phyloP scores from a whole-genome alignment of 345 rosid genomes.

The Moricandia arvensis region DNA sequence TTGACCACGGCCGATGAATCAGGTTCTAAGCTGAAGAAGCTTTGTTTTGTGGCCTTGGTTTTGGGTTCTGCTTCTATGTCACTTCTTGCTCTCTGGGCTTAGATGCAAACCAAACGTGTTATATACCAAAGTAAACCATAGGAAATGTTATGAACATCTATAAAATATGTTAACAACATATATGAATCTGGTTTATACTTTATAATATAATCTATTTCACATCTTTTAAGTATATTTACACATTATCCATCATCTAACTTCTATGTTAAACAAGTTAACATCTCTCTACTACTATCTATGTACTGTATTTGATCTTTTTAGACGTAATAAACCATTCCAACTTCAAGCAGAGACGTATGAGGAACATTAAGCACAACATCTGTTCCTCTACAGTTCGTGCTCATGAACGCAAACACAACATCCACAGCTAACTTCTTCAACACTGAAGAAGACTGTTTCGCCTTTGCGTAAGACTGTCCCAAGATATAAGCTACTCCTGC shows the following conservation, averaged over 20 bases:
- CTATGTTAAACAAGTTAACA: constrained; percentile 15
- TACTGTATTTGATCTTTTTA: constrained; percentile 30
- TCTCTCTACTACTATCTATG: background rate
- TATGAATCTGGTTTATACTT: background rate
- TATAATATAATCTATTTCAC: constrained; percentile 5
- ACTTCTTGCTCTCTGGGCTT: constrained; percentile 94
- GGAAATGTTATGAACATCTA: background rate
- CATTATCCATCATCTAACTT: background rate
- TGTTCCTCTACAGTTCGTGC: constrained; percentile 70
- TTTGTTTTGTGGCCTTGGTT: constrained; percentile 59
- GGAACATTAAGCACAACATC: constrained; percentile 67
- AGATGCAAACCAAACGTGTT: background rate
- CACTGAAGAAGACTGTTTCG: constrained; percentile 59
- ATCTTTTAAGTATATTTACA: constrained; percentile 14
- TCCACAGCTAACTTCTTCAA: constrained; percentile 63
- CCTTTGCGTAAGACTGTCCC: constrained; percentile 65
- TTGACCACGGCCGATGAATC: constrained; percentile 32
- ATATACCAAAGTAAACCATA: background rate
- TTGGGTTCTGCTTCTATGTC: constrained; percentile 89
- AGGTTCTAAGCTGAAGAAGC: constrained; percentile 68
- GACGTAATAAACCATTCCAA: constrained; percentile 73
- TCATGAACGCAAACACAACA: constrained; percentile 58
- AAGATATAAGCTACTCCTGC: constrained; percentile 67
- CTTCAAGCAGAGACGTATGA: constrained; percentile 66
- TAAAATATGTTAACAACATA: constrained; percentile 3